Percentiles rank a stretch among this genome's conserved stretches.
These are phyloP conservation scores for Cenchrus purpureus DNA, from an alignment of 176 grass and related monocot genomes.

Conservation along the genomic window DNA sequence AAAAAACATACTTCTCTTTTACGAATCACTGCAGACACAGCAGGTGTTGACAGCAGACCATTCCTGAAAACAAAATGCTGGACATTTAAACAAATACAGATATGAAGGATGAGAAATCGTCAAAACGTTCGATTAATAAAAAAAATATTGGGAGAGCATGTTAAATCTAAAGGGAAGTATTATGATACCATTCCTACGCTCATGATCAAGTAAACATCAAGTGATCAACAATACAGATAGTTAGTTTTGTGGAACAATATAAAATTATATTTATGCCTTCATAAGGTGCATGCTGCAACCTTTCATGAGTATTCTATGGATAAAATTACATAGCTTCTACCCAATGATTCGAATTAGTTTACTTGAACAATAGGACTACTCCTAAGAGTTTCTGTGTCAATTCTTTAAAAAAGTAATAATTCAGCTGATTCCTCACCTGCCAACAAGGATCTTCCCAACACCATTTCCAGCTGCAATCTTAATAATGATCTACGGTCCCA, in stretches of 20 bases:
- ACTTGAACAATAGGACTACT: slow-evolving; percentile 13
- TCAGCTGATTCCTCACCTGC: slow-evolving; percentile 54
- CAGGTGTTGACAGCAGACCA: slow-evolving; percentile 85
- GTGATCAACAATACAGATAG: slow-evolving; percentile 1
- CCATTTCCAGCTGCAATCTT: slow-evolving; percentile 93
- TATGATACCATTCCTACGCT: not conserved
- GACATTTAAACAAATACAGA: not conserved
- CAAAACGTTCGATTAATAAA: no score
- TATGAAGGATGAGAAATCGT: slow-evolving; percentile 21
- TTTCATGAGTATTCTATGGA: no score
- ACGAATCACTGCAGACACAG: slow-evolving; percentile 89
- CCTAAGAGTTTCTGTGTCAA: not conserved
- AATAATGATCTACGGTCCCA: slow-evolving; percentile 67
- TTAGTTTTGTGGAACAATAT: no score
- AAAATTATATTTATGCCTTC: no score
- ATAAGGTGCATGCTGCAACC: no score
- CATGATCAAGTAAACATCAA: slow-evolving; percentile 29
- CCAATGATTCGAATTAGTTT: not conserved
- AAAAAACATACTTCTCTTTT: slow-evolving; percentile 63
- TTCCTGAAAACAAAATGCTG: slow-evolving; percentile 51
- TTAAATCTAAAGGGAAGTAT: slow-evolving; percentile 7
- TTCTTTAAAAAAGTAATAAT: slow-evolving; percentile 1
- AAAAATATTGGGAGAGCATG: not conserved
- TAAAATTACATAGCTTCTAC: no score
- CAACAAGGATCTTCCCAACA: slow-evolving; percentile 80